Percentiles rank a stretch among this genome's conserved stretches.
Evolutionary conservation across 768 basidiomycete species (phyloP).

Genomic region (Cubamyces lactineus): DNA sequence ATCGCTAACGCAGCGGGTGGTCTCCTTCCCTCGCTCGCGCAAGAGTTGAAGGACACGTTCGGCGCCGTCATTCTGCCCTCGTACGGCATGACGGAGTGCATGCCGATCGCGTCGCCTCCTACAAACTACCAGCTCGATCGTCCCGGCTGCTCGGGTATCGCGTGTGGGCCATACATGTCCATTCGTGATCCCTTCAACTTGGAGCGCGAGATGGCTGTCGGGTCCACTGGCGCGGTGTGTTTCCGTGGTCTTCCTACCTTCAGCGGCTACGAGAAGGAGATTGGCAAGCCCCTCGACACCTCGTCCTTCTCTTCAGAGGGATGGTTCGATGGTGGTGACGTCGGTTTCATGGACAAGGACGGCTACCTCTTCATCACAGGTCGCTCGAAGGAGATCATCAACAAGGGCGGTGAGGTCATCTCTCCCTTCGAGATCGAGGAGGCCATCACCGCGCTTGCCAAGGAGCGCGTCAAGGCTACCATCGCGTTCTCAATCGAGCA

Average conservation of each 20-base stretch:
- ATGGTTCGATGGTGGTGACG: constrained; percentile 57
- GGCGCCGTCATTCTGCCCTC: constrained; percentile 59
- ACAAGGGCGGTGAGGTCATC: constrained; percentile 63
- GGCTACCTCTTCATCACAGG: constrained; percentile 57
- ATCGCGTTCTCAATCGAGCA: constrained; percentile 51
- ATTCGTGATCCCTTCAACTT: constrained; percentile 44
- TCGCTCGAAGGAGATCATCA: constrained; percentile 62
- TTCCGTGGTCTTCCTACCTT: constrained; percentile 59
- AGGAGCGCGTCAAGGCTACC: constrained; percentile 44
- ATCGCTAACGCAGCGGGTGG: constrained; percentile 57
- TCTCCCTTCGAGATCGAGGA: constrained; percentile 66
- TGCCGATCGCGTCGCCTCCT: constrained; percentile 53
- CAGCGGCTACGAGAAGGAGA: constrained; percentile 52
- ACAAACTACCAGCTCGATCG: constrained; percentile 48
- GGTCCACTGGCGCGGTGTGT: constrained; percentile 53
- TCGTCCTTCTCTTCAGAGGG: constrained; percentile 52
- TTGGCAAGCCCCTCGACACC: constrained; percentile 45
- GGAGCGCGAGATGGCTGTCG: constrained; percentile 42
- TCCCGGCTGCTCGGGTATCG: constrained; percentile 51
- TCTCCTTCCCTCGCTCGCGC: constrained; percentile 54
- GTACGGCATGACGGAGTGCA: constrained; percentile 63
- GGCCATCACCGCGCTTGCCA: constrained; percentile 49
- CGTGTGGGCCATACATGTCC: constrained; percentile 51
- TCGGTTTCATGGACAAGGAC: constrained; percentile 51
- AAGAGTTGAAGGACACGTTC: constrained; percentile 51